These are phyloP conservation scores for Pseudogymnoascus sp. DNA, from an alignment of 2,329 filamentous ascomycete species.

Conservation along the genomic window DNA sequence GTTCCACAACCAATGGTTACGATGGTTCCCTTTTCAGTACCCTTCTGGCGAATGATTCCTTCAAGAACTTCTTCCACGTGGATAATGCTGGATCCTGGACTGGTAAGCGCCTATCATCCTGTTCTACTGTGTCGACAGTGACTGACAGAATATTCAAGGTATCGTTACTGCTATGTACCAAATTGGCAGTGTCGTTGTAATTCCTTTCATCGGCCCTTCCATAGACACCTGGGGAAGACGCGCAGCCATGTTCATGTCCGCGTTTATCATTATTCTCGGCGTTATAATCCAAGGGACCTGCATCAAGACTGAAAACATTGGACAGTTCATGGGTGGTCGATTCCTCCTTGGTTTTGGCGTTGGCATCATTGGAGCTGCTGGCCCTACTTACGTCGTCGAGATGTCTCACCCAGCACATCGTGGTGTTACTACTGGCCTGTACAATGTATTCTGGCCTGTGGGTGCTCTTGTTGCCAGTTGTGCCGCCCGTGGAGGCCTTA, in stretches of 20 bases:
- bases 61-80: slow-evolving; percentile 34
- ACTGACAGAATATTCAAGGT: slow-evolving; percentile 15
- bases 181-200: slow-evolving; percentile 37
- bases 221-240: slow-evolving; percentile 40
- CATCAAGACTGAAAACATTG: slow-evolving; percentile 33
- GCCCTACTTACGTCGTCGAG: slow-evolving; percentile 55
- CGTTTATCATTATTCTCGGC: slow-evolving; percentile 42
- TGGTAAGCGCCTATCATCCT: slow-evolving; percentile 14
- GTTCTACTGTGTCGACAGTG: too few species aligned
- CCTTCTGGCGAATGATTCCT: slow-evolving; percentile 36
- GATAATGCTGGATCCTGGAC: slow-evolving; percentile 40
- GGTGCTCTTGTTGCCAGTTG: slow-evolving; percentile 35
- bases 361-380: slow-evolving; percentile 49
- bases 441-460: slow-evolving; percentile 36
- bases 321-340: slow-evolving; percentile 47
- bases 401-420: slow-evolving; percentile 55
- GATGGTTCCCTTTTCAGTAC: slow-evolving; percentile 45
- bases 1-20: slow-evolving; percentile 43
- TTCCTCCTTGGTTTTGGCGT: slow-evolving; percentile 50
- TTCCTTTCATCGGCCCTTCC: slow-evolving; percentile 36
- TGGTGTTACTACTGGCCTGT: slow-evolving; percentile 50
- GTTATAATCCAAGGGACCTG: slow-evolving; percentile 40
- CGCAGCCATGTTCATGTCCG: slow-evolving; percentile 48
- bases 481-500: slow-evolving; percentile 42
- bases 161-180: slow-evolving; percentile 44